phyloP scores from a whole-genome alignment of 2,329 filamentous ascomycete species.

The Colletotrichum spaethianum region DNA sequence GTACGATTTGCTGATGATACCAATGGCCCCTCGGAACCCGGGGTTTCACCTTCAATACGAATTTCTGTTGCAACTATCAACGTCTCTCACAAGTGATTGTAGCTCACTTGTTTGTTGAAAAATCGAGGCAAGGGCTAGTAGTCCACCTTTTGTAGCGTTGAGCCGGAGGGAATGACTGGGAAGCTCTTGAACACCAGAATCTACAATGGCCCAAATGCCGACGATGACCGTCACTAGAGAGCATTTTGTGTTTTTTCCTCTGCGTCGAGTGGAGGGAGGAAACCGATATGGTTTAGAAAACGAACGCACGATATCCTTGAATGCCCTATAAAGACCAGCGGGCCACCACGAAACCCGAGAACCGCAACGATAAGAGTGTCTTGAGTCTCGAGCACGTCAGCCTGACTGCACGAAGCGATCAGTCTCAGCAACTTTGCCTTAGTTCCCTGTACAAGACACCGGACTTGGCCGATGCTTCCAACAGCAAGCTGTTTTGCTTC shows the following conservation, averaged over 20 bases:
- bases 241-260: not conserved
- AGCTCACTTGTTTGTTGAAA: not conserved
- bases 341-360: not conserved
- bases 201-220: not conserved
- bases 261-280: not conserved
- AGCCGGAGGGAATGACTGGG: no score
- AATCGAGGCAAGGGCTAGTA: not conserved
- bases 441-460: not conserved
- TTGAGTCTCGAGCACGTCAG: not conserved
- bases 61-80: not conserved
- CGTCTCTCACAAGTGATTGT: no score
- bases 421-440: no score
- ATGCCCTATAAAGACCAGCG: not conserved
- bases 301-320: not conserved
- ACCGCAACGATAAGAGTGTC: not conserved
- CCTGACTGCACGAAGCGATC: no score
- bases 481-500: not conserved
- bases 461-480: not conserved
- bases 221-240: not conserved
- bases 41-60: not conserved
- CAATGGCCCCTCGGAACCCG: not conserved
- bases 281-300: no score
- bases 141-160: not conserved
- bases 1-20: slow-evolving; percentile 12
- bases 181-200: not conserved